Conservation (phyloP, 148 eudicot species). For the Agrostemma githago region DNA sequence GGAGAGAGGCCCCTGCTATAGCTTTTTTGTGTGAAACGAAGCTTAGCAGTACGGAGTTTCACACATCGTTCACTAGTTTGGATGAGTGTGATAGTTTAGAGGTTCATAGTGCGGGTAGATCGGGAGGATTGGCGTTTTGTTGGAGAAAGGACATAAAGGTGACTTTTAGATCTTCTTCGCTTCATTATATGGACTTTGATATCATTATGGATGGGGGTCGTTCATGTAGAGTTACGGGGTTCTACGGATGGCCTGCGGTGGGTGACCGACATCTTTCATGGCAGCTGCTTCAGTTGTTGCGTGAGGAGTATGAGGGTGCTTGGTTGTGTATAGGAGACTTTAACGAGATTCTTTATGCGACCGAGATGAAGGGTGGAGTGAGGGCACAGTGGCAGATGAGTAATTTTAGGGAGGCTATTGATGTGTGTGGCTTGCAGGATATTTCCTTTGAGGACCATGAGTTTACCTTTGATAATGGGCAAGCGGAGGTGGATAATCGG, state of each 20-base stretch:
- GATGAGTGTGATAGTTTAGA: background rate
- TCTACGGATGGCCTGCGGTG: no score
- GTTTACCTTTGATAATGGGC: conserved; percentile 11
- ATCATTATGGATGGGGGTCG: no score
- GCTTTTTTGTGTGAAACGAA: background rate
- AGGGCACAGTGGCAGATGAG: conserved; percentile 9
- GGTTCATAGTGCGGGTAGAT: background rate
- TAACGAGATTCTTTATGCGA: no score
- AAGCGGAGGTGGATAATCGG: background rate
- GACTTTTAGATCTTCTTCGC: background rate
- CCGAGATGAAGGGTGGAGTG: no score
- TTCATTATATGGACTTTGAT: background rate
- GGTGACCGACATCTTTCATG: no score
- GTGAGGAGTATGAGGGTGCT: no score
- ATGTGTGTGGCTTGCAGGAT: background rate
- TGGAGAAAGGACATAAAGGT: background rate
- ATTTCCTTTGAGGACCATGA: background rate
- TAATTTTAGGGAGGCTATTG: background rate
- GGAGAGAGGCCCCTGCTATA: background rate
- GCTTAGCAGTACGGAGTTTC: background rate
- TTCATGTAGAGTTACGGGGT: no score
- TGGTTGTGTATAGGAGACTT: no score
- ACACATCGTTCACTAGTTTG: background rate
- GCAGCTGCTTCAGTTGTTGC: no score
- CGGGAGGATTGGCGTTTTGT: background rate